A percentile compares a stretch with the other conserved stretches of the same genome.
phyloP scores from a whole-genome alignment of 306 rosid genomes.

The Geum urbanum region DNA sequence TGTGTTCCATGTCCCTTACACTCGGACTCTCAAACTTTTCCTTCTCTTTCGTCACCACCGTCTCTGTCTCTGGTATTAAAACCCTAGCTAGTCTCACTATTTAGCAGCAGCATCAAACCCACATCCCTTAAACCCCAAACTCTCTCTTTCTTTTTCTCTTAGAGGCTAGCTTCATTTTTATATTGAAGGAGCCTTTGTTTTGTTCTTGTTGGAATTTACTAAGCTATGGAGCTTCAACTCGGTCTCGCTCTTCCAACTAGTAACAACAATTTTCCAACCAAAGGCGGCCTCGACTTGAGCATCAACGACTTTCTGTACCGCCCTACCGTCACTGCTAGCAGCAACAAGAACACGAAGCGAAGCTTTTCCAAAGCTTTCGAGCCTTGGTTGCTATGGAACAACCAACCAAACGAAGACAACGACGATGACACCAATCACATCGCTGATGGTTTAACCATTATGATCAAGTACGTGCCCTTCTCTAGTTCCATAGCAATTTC shows the following conservation, averaged over 20 bases:
- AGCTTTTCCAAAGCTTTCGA: constrained; percentile 31
- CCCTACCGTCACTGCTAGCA: not conserved
- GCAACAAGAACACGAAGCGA: constrained; percentile 37
- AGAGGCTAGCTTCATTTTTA: not conserved
- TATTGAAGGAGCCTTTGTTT: constrained; percentile 8
- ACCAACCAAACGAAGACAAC: constrained; percentile 33
- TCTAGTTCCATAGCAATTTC: not conserved
- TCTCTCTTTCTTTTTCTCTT: not conserved
- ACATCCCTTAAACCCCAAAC: constrained; percentile 9
- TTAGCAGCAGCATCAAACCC: constrained; percentile 17
- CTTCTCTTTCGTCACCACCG: not conserved
- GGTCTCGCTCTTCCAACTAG: constrained; percentile 54
- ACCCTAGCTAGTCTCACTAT: not conserved
- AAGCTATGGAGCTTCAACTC: constrained; percentile 67
- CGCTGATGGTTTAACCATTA: not conserved
- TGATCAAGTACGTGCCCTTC: constrained; percentile 22
- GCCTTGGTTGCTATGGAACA: constrained; percentile 55
- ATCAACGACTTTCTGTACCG: constrained; percentile 2
- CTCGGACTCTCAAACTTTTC: constrained; percentile 13
- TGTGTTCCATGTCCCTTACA: constrained; percentile 34
- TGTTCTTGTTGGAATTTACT: constrained; percentile 10
- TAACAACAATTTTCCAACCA: constrained; percentile 15
- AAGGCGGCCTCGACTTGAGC: constrained; percentile 24
- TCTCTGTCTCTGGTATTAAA: constrained; percentile 8
- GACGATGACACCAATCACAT: constrained; percentile 25